Evolutionary conservation across 106 monocot species (phyloP).

Genomic region (Phalaenopsis aphrodite): DNA sequence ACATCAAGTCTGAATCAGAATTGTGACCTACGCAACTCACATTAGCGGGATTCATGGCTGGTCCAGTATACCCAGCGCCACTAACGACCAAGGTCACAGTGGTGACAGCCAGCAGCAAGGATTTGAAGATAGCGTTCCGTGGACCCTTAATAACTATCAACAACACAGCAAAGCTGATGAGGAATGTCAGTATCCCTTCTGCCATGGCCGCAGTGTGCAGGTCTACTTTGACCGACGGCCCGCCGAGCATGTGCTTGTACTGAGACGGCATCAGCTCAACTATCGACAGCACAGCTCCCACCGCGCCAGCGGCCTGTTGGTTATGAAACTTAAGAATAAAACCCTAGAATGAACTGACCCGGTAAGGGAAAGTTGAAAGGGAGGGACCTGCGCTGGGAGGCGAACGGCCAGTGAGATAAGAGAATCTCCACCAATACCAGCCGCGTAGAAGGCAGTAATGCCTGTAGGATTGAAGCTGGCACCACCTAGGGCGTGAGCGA

Average conservation of each 20-base stretch:
- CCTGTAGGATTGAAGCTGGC: conserved; percentile 86
- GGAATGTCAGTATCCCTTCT: conserved; percentile 77
- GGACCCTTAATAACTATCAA: conserved; percentile 70
- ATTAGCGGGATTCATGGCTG: conserved; percentile 78
- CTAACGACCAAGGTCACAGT: conserved; percentile 53
- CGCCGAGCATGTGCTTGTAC: conserved; percentile 79
- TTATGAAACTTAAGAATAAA: neutral
- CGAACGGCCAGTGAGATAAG: conserved; percentile 84
- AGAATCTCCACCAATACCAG: conserved; percentile 47
- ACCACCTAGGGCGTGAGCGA: conserved; percentile 56
- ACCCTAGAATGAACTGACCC: neutral
- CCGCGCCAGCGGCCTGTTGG: conserved; percentile 66
- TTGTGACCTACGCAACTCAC: conserved; percentile 25
- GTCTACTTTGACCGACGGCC: conserved; percentile 78
- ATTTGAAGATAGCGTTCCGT: conserved; percentile 43
- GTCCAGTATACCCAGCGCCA: conserved; percentile 63
- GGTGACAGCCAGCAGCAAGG: conserved; percentile 46
- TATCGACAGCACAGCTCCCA: conserved; percentile 63
- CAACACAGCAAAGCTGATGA: conserved; percentile 63
- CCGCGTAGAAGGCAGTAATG: conserved; percentile 76
- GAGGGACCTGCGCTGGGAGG: conserved; percentile 81
- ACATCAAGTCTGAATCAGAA: neutral
- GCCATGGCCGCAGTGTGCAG: conserved; percentile 70
- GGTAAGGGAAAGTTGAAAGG: neutral
- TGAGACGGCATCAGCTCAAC: conserved; percentile 62